phyloP scores from a whole-genome alignment of 768 basidiomycete genomes.

The Omphalotus guepiniiformis region DNA sequence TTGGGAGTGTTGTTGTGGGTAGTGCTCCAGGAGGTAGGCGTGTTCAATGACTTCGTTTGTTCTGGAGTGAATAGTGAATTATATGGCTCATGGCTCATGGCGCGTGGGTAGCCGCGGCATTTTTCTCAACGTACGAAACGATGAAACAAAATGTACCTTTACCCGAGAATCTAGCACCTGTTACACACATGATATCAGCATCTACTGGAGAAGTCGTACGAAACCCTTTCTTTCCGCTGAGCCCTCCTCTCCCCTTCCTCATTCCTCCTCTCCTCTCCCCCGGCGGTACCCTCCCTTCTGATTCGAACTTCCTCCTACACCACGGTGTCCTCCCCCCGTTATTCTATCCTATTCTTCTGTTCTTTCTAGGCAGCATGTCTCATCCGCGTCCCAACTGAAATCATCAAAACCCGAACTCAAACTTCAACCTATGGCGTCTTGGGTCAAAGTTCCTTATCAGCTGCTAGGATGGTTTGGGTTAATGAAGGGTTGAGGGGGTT shows the following conservation, averaged over 20 bases:
- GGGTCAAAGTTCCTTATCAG: slow-evolving; percentile 54
- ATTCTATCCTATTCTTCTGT: too few relatives aligned
- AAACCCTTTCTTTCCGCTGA: too few relatives aligned
- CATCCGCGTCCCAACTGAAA: slow-evolving; percentile 92
- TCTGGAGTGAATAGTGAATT: not conserved
- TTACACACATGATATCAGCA: slow-evolving; percentile 37
- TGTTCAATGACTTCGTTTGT: slow-evolving; percentile 9
- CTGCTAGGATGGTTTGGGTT: slow-evolving; percentile 50
- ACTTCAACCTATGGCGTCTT: slow-evolving; percentile 67
- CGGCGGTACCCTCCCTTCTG: too few relatives aligned
- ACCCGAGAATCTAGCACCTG: slow-evolving; percentile 54
- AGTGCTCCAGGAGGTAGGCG: slow-evolving; percentile 94
- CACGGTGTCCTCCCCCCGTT: too few relatives aligned
- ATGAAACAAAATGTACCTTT: slow-evolving; percentile 75
- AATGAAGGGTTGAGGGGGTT: slow-evolving; percentile 74
- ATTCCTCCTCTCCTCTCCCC: too few relatives aligned
- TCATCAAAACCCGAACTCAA: slow-evolving; percentile 91
- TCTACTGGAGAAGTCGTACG: slow-evolving; percentile 33
- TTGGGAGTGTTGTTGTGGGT: slow-evolving; percentile 92
- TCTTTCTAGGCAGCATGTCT: slow-evolving; percentile 73
- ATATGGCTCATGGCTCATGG: too few relatives aligned
- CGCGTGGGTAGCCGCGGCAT: slow-evolving; percentile 88
- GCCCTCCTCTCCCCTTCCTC: too few relatives aligned
- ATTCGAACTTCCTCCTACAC: too few relatives aligned
- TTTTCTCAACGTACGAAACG: slow-evolving; percentile 93